Conservation (phyloP, 192 early-diverging fungal genomes). For the Obelidium mucronatum region DNA sequence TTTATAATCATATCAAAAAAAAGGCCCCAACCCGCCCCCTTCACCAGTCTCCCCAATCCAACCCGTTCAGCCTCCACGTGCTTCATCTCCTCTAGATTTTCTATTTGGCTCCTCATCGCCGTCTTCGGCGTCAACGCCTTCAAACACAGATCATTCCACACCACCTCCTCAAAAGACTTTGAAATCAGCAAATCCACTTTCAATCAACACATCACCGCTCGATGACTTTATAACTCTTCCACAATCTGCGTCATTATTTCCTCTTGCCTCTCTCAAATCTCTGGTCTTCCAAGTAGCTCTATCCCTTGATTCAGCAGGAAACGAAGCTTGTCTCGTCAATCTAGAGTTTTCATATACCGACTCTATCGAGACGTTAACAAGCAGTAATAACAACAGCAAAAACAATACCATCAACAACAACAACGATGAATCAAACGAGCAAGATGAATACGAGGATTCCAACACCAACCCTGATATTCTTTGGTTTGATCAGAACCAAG, state of each 20-base stretch:
- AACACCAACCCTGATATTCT: neutral
- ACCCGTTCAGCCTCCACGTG: neutral
- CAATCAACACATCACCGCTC: conserved; percentile 31
- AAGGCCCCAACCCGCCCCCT: neutral
- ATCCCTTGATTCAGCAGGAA: conserved; percentile 16
- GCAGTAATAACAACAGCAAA: neutral
- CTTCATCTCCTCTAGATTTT: conserved; percentile 10
- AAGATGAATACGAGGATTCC: neutral
- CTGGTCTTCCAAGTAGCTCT: conserved; percentile 28
- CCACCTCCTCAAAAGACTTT: neutral
- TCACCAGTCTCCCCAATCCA: conserved; percentile 18
- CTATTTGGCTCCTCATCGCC: neutral
- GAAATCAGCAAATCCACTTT: conserved; percentile 12
- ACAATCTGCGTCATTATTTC: conserved; percentile 13
- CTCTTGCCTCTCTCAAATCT: conserved; percentile 19
- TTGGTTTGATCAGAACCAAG: conserved; percentile 12
- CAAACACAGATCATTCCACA: neutral
- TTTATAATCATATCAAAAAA: neutral
- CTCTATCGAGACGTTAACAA: neutral
- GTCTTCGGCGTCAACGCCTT: neutral
- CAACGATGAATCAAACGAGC: neutral
- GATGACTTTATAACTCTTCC: neutral
- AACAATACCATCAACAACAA: neutral
- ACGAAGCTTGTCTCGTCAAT: conserved; percentile 32
- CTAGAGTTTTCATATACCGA: neutral